Evolutionary conservation across 2,329 filamentous ascomycete genomes (phyloP), one percentile per base, ranked within the genome.

Genomic region (Coniella vitis): DNA sequence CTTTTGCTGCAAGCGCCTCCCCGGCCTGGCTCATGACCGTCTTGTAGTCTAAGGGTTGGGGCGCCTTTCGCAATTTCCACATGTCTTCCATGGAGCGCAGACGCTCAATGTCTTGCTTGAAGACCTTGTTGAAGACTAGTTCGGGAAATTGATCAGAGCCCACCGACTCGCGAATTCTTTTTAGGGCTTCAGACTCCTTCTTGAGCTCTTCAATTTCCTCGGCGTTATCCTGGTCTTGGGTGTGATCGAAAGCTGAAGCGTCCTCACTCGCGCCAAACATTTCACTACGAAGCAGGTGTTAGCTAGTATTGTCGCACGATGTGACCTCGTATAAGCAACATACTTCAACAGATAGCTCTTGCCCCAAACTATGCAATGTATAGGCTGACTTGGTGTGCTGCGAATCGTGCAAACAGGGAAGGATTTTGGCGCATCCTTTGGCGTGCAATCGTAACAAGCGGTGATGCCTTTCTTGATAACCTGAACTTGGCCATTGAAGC

Each of bases 341-440:
- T 59, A 70, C 67, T 89, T 93, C 53, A 98, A 79, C 8, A 98
- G 76, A 65, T 97, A 98, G 64, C 90, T 95, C 70, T 97, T 98
- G 17, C 81, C 91, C 93, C 93, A 98, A 2, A 98, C 91, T 54
- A 98, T 98, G 70, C 93, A 97, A 68, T 98, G 93, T 38, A 98
- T 97, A 1, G 91, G 88, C 60, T 97, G 91, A 56, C 87, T 95
- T 0, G 93, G 93, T 0, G 90, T 98, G 65, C 89, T 96, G 64
- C 93, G 82, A 59, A 98, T 97, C 1, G 93, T 98, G 70, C 93
- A 98, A 37, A 97, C 90, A 2, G 93, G 90, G 61, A 94, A 97
- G 1, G 86, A 86, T 65, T 95, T 97, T 5, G 91, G 91, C 2
- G 86, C 82, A 53, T 91, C 86, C 66, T 98, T 98, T 2, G 83